Percentiles rank a stretch among this genome's conserved stretches.
Evolutionary conservation across 805 yeast genomes (phyloP).

Genomic region (Saccharomycopsis sp.): DNA sequence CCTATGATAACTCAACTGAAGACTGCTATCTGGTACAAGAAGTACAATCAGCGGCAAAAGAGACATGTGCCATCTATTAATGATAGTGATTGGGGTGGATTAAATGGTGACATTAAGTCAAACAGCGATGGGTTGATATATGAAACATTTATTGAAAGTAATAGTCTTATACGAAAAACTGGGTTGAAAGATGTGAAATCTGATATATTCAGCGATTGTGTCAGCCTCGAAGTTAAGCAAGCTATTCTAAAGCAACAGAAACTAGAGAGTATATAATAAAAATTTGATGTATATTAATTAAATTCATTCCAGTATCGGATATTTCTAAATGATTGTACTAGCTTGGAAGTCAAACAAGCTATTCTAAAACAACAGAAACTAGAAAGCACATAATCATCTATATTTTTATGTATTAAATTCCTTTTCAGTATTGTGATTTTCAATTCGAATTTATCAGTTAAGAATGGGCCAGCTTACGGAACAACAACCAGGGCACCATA

Average conservation of each 20-base stretch:
- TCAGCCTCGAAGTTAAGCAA: conserved; percentile 45
- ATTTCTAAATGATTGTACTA: conserved; percentile 49
- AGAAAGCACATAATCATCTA: conserved; percentile 29
- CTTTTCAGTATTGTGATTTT: no score
- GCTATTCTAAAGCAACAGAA: conserved; percentile 61
- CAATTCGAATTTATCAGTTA: conserved; percentile 51
- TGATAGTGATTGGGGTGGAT: conserved; percentile 18
- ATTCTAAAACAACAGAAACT: conserved; percentile 53
- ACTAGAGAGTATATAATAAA: conserved; percentile 32
- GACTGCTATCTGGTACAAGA: conserved; percentile 30
- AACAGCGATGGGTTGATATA: conserved; percentile 29
- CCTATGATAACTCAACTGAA: conserved; percentile 76
- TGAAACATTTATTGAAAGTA: conserved; percentile 39
- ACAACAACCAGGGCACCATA: no score
- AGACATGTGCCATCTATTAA: conserved; percentile 4
- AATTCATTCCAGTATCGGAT: no score
- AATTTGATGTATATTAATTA: background rate
- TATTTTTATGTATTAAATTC: background rate
- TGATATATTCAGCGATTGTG: conserved; percentile 49
- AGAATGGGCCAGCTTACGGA: no score
- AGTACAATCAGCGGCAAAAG: conserved; percentile 1
- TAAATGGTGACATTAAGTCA: conserved; percentile 7
- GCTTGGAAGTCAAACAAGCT: conserved; percentile 50
- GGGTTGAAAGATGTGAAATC: conserved; percentile 57
- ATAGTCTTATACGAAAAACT: conserved; percentile 45